Conservation (phyloP, 2,329 filamentous ascomycete genomes). For the Mollisia scopiformis region DNA sequence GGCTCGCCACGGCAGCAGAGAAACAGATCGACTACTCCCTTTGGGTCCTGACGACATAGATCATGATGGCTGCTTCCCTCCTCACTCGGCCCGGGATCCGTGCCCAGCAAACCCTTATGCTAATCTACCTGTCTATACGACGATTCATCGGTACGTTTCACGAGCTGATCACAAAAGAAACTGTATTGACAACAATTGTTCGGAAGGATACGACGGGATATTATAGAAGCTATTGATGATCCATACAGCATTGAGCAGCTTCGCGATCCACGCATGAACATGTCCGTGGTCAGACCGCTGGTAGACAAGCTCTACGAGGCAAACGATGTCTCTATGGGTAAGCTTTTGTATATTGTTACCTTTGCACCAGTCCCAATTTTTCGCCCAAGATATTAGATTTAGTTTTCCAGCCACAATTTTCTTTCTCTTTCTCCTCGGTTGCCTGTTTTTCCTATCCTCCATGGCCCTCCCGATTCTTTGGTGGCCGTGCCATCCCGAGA, state of each 20-base stretch:
- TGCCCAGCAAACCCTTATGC: conserved; percentile 33
- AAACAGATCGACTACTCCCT: background rate
- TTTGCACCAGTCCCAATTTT: conserved; percentile 5
- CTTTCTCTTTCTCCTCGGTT: no score
- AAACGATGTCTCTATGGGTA: conserved; percentile 78
- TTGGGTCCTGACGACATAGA: conserved; percentile 25
- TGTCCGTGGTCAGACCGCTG: conserved; percentile 72
- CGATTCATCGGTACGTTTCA: conserved; percentile 63
- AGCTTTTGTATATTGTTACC: conserved; percentile 23
- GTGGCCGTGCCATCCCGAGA: no score
- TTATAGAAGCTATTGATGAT: conserved; percentile 47
- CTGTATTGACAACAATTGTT: background rate
- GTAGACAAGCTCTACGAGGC: conserved; percentile 83
- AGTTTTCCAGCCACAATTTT: background rate
- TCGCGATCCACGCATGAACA: conserved; percentile 78
- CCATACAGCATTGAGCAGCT: conserved; percentile 76
- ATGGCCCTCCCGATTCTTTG: no score
- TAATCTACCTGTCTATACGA: conserved; percentile 73
- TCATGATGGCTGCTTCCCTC: conserved; percentile 32
- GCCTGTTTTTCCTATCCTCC: no score
- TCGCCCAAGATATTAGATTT: no score
- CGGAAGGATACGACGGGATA: conserved; percentile 59
- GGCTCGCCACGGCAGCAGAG: background rate
- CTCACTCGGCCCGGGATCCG: conserved; percentile 27
- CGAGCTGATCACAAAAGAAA: background rate